Evolutionary conservation across 495 filamentous ascomycete species (phyloP).

Genomic region (Thermothielavioides terrestris): DNA sequence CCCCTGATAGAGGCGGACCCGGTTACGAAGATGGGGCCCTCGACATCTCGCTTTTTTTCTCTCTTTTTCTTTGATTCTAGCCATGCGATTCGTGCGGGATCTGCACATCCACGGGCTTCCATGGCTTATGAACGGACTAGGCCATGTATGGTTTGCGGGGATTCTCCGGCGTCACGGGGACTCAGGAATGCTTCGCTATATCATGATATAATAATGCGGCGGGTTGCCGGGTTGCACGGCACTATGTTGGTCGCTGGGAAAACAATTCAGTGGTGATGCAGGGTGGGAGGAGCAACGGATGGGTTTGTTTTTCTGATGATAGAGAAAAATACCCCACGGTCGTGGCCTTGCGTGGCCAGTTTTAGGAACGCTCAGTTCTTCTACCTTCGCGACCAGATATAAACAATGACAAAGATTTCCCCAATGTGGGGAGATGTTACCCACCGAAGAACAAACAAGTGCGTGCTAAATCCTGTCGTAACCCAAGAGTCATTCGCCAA

Average conservation of each 20-base stretch:
- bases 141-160: slow-evolving; percentile 1
- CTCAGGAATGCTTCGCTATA: slow-evolving; percentile 6
- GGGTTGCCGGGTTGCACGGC: too few relatives aligned
- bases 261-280: too few relatives aligned
- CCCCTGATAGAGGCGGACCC: not conserved
- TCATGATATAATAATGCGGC: slow-evolving; percentile 7
- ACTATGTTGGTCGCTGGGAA: not conserved
- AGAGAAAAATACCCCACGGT: slow-evolving; percentile 10
- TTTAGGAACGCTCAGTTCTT: too few relatives aligned
- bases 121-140: slow-evolving; percentile 4
- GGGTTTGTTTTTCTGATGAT: not conserved
- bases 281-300: not conserved
- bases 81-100: not conserved
- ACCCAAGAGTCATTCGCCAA: too few relatives aligned
- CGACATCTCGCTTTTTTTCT: too few relatives aligned
- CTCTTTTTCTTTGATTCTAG: not conserved
- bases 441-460: not conserved
- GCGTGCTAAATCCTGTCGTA: not conserved
- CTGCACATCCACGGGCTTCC: not conserved
- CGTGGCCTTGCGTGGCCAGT: too few relatives aligned
- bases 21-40: not conserved
- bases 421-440: too few relatives aligned
- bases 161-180: not conserved
- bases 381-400: too few relatives aligned
- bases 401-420: not conserved